Evolutionary conservation across 129 eudicot genomes (phyloP).

Genomic region (Artemisia tridentata): DNA sequence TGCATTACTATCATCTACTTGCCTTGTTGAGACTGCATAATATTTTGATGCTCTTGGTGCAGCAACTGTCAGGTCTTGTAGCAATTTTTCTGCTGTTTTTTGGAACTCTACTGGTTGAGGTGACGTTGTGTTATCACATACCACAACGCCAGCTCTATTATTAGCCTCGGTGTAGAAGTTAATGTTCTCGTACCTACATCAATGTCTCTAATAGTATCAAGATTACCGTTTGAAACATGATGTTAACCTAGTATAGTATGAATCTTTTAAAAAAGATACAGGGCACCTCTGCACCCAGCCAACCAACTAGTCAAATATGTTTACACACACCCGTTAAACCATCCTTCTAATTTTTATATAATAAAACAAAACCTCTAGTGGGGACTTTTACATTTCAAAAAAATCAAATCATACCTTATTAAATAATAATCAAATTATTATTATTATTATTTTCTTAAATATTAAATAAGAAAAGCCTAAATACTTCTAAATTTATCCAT

Average conservation of each 20-base stretch:
- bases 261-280: background rate
- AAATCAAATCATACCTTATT: too few species aligned
- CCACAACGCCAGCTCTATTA: conserved; percentile 40
- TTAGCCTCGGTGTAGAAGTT: conserved; percentile 51
- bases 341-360: too few species aligned
- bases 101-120: conserved; percentile 36
- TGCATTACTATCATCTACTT: conserved; percentile 21
- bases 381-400: too few species aligned
- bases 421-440: too few species aligned
- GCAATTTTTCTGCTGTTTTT: conserved; percentile 33
- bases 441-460: too few species aligned
- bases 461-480: too few species aligned
- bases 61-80: conserved; percentile 51
- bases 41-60: conserved; percentile 44
- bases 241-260: background rate
- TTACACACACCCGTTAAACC: background rate
- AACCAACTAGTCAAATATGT: background rate
- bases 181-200: conserved; percentile 51
- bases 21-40: conserved; percentile 47
- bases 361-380: too few species aligned
- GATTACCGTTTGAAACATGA: background rate
- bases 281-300: background rate
- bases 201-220: background rate
- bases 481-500: too few species aligned
- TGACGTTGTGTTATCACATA: conserved; percentile 51